Evolutionary conservation across 2,329 filamentous ascomycete genomes (phyloP).

Genomic region (Exophiala aquamarina): DNA sequence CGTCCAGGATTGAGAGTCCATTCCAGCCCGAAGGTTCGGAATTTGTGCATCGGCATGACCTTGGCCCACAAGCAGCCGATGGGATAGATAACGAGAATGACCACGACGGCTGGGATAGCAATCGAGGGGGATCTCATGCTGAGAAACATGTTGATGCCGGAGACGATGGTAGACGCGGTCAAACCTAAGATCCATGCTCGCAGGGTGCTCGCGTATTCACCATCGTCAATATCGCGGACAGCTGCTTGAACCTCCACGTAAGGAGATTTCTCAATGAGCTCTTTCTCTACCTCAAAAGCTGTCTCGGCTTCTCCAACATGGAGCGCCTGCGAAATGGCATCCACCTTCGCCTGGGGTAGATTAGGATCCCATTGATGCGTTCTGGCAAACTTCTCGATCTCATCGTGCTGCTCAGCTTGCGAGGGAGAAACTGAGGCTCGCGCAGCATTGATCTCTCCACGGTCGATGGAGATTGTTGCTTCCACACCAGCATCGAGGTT

Average conservation of each 20-base stretch:
- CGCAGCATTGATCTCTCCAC: not conserved
- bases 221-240: constrained; percentile 62
- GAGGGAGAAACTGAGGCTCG: not conserved
- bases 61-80: constrained; percentile 35
- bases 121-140: constrained; percentile 53
- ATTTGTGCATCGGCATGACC: constrained; percentile 33
- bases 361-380: constrained; percentile 57
- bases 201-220: constrained; percentile 55
- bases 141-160: constrained; percentile 59
- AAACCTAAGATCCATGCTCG: constrained; percentile 62
- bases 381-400: constrained; percentile 1
- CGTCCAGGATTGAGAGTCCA: constrained; percentile 39
- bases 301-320: constrained; percentile 57
- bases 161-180: constrained; percentile 57
- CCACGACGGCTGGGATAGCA: constrained; percentile 56
- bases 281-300: constrained; percentile 57
- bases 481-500: not conserved
- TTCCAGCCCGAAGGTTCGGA: constrained; percentile 33
- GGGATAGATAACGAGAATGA: constrained; percentile 60
- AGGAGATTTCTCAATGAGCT: constrained; percentile 62
- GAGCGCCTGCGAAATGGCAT: constrained; percentile 57
- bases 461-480: not conserved
- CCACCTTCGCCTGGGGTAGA: constrained; percentile 58
- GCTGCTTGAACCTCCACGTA: constrained; percentile 63
- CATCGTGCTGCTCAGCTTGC: not conserved